Percentiles rank a stretch among this genome's conserved stretches.
Conservation (phyloP, 148 eudicot species). For the Vaccinium myrtillus region DNA sequence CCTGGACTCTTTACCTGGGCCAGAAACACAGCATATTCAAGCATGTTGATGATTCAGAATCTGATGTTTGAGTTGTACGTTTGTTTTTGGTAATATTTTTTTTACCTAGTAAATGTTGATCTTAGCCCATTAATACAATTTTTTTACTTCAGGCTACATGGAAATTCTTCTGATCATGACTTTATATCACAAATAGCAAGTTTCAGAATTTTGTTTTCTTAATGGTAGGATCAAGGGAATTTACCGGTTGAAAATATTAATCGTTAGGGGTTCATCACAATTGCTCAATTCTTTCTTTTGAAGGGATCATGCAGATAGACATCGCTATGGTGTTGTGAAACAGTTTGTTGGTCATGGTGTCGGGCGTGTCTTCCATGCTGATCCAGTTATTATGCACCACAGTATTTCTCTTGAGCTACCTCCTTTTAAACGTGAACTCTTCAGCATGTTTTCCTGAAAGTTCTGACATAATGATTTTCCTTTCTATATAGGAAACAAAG, state of each 20-base stretch:
- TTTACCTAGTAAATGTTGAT: background rate
- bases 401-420: slow-evolving; percentile 47
- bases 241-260: background rate
- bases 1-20: too few relatives aligned
- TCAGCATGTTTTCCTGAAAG: background rate
- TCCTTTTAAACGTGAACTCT: background rate
- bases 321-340: slow-evolving; percentile 81
- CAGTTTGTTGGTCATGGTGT: slow-evolving; percentile 97
- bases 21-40: background rate
- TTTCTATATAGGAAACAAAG: slow-evolving; percentile 64
- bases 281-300: slow-evolving; percentile 22
- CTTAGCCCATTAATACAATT: background rate
- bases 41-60: background rate
- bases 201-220: background rate
- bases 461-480: slow-evolving; percentile 12
- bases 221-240: background rate
- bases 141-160: background rate
- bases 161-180: background rate
- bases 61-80: background rate
- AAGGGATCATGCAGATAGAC: slow-evolving; percentile 85
- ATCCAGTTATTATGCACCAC: slow-evolving; percentile 77
- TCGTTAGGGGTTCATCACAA: too few relatives aligned
- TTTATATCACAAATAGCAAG: background rate
- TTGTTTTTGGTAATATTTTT: background rate
- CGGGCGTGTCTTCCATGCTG: slow-evolving; percentile 88